Evolutionary conservation across 1,284 basidiomycete genomes (phyloP), one percentile per base, ranked within the genome.

Genomic region (Apiotrichum sp.): DNA sequence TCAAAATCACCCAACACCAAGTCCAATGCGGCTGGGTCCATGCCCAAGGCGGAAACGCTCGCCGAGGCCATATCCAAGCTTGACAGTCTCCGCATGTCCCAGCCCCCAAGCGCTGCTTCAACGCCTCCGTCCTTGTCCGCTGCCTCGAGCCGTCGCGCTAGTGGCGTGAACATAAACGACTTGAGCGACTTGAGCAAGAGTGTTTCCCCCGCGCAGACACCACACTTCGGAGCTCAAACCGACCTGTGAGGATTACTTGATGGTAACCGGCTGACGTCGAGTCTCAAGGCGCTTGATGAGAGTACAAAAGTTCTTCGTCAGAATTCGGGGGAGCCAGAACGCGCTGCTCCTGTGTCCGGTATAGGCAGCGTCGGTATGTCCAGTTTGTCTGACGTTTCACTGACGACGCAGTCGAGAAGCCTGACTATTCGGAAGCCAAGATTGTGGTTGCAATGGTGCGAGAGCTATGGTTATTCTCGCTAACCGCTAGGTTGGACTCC

Each of bases 381-480:
- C 9, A 6, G n/a, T 10, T 31, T 35, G 14, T 22, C 16, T 38
- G 14, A 9, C 13, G 36, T 13, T 32, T 29, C 55, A 44, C 61
- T 53, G 7, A 48, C 29, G 14, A 8, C 31, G 10, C 63, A 89
- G 92, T 95, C 43, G 88, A 89, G 53, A 96, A 95, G 76, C 95
- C 96, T 4, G 96, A 98, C 72, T 98, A 98, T 67, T 95, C 91
- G 3, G 93, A 97, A 69, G 90, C 90, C 47, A 98, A 98, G 82
- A 97, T 99, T 65, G 93, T 99, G 7, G 84, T 98, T 5, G 95
- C 95, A 3, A 98, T 98, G 91, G 95, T 93, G 98, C 5, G 93
- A 93, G 3, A 98, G 97, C 90, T 95, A 92, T 65, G 50, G 77
- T 62, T 31, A 40, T 10, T 6, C 38, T 4, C 6, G 44, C 33